Evolutionary conservation across 2,329 filamentous ascomycete genomes (phyloP), one percentile per base, ranked within the genome.

Genomic region (Neocatenulostroma microsporum): DNA sequence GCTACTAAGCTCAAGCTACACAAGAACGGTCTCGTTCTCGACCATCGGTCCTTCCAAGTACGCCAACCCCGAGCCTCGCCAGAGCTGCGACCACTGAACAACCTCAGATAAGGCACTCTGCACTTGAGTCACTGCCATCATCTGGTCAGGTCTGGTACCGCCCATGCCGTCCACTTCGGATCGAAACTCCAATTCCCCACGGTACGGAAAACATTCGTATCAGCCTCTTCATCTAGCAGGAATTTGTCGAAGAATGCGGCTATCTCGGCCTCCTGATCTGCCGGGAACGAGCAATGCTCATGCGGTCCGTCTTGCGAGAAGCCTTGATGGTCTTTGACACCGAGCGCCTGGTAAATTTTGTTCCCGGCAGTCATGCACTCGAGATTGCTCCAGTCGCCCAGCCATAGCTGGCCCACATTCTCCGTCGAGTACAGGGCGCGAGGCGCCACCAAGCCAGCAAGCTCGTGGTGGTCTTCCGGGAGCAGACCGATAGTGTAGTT

Each of bases 401-500:
- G 27, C 26, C 34, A 30, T 18, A 30, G 12, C 13, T 30, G 30
- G 8, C 25, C 34, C 4, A 36, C 34, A 23, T 36, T 36, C 24
- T 28, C 17, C 19, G 36, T 38, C 10, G 28, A 26, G 21, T 32
- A 38, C 18, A 36, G 23, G 10, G 32, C 37, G 3, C 32, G 31
- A 7, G 37, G 37, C 23, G 37, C 37, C 8, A 40, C 21, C 8
- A 40, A 21, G 4, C 37, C 32, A 8, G 37, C 37, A 8, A 40
- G 21, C 27, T 36, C 37, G 18, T 40, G 32, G 28, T 36, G 37
- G 17, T 40, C 32, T 13, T 13, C 25, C 5, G 31, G 32, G 6
- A 40, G 27, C 20, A 36, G 20, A 13, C 30, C 37, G n/a, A 34
- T 25, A 5, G 37, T 39, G 14, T 34, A 39, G 21, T 39, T 34